Percentiles rank a stretch among this genome's conserved stretches.
These are phyloP conservation scores for Metschnikowia proteae DNA, from an alignment of 805 yeast species.

Conservation along the genomic window DNA sequence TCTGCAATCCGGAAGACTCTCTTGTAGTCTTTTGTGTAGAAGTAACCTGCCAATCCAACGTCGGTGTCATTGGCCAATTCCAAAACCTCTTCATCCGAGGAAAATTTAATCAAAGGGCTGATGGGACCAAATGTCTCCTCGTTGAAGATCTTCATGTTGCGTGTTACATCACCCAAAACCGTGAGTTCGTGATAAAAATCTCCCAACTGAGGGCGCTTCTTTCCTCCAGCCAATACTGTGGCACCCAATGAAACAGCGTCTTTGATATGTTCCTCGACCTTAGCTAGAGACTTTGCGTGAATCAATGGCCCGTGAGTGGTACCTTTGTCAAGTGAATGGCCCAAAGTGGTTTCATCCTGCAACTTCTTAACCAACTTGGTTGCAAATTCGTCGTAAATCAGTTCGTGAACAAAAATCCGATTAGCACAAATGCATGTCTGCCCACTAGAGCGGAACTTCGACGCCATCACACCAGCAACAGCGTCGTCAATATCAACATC, in stretches of 20 bases:
- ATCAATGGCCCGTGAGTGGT: conserved; percentile 77
- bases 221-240: conserved; percentile 59
- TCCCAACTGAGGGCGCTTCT: conserved; percentile 51
- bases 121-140: conserved; percentile 85
- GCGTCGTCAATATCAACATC: conserved; percentile 20
- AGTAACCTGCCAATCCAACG: conserved; percentile 76
- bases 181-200: conserved; percentile 66
- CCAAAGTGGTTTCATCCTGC: conserved; percentile 42
- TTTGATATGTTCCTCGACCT: conserved; percentile 57
- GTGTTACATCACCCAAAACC: conserved; percentile 55
- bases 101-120: conserved; percentile 65
- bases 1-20: conserved; percentile 62
- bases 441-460: conserved; percentile 20
- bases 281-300: conserved; percentile 56
- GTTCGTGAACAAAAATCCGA: conserved; percentile 19
- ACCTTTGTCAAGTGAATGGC: conserved; percentile 56
- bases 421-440: conserved; percentile 22
- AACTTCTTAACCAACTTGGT: conserved; percentile 12
- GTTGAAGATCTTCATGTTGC: conserved; percentile 51
- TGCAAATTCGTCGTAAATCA: conserved; percentile 16
- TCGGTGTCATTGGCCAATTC: conserved; percentile 60
- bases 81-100: conserved; percentile 61
- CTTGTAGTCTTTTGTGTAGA: conserved; percentile 54
- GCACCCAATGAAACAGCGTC: conserved; percentile 71
- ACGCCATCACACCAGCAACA: conserved; percentile 17